Evolutionary conservation across 495 filamentous ascomycete genomes (phyloP).

Genomic region (Staphylotrichum tortipilum): DNA sequence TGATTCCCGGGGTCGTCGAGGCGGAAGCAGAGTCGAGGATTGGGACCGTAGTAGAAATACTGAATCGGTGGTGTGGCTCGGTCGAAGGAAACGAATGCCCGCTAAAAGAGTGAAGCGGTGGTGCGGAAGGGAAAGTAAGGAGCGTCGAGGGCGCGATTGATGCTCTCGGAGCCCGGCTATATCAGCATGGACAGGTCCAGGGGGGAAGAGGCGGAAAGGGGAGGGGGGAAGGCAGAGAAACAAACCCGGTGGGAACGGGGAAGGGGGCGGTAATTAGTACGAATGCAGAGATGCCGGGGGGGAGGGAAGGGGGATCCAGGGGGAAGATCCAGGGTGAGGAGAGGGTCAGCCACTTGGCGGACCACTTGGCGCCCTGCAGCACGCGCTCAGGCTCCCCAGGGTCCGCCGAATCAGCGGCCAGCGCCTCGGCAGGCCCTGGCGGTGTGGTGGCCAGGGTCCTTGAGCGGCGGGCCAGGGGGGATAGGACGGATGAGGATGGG

Average conservation of each 20-base stretch:
- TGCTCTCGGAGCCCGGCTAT: conserved; percentile 44
- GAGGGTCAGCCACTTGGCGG: no score
- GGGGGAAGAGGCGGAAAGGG: conserved; percentile 36
- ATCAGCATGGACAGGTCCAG: conserved; percentile 38
- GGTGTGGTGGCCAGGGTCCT: conserved; percentile 15
- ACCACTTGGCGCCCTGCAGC: conserved; percentile 20
- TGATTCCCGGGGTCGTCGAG: not conserved
- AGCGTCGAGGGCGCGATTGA: conserved; percentile 42
- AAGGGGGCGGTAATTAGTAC: conserved; percentile 20
- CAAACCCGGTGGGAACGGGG: conserved; percentile 11
- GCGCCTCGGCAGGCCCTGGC: conserved; percentile 11
- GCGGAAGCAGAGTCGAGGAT: conserved; percentile 2
- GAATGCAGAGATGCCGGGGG: conserved; percentile 12
- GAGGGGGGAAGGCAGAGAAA: conserved; percentile 26
- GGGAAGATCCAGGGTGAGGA: no score
- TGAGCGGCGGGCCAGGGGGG: no score
- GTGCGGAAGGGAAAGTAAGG: conserved; percentile 41
- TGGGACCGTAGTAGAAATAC: no score
- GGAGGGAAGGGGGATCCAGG: no score
- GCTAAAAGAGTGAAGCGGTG: conserved; percentile 97
- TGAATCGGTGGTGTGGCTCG: conserved; percentile 22
- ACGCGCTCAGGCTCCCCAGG: conserved; percentile 13
- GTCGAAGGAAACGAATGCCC: conserved; percentile 64
- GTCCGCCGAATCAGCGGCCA: conserved; percentile 7
- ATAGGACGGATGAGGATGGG: no score